A percentile compares a stretch with the other conserved stretches of the same genome.
Evolutionary conservation across 2,329 filamentous ascomycete genomes (phyloP).

Genomic region (Geosmithia putterillii): DNA sequence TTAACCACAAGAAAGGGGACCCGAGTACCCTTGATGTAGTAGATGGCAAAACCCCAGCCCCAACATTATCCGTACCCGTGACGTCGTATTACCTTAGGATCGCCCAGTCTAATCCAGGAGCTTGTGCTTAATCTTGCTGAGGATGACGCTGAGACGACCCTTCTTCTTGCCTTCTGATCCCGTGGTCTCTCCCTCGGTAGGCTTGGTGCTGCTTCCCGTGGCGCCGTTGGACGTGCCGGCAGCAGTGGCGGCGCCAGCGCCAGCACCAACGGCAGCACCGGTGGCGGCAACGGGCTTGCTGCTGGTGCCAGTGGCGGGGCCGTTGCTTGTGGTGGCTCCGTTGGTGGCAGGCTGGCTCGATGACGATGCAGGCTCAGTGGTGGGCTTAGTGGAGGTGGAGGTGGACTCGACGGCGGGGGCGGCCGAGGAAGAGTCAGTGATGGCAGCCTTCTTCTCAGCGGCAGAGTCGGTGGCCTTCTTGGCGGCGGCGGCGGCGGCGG

Average conservation of each 20-base stretch:
- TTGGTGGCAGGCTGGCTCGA: constrained; percentile 6
- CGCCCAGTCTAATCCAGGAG: constrained; percentile 18
- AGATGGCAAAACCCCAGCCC: too few species aligned
- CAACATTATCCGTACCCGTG: background rate
- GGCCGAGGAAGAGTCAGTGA: background rate
- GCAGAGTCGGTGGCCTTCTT: constrained; percentile 5
- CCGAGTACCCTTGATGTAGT: too few species aligned
- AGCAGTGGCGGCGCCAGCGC: constrained; percentile 8
- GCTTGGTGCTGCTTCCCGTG: constrained; percentile 54
- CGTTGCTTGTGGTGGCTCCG: too few species aligned
- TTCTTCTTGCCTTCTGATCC: constrained; percentile 51
- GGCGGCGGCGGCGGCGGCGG: background rate
- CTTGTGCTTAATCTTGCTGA: constrained; percentile 43
- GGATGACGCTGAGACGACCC: constrained; percentile 49
- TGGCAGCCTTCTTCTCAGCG: constrained; percentile 2
- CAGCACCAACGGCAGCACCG: constrained; percentile 7
- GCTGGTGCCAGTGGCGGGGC: constrained; percentile 1
- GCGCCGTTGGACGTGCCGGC: constrained; percentile 5
- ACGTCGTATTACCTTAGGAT: too few species aligned
- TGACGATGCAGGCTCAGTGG: constrained; percentile 1
- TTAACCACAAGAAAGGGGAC: too few species aligned
- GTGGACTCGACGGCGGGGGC: background rate
- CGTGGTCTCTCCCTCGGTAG: constrained; percentile 9
- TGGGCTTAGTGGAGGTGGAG: background rate
- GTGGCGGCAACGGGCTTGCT: constrained; percentile 9